Percentiles rank a stretch among this genome's conserved stretches.
Conservation (phyloP, 1,139 yeast genomes). For the Lodderomyces metapsilosis region DNA sequence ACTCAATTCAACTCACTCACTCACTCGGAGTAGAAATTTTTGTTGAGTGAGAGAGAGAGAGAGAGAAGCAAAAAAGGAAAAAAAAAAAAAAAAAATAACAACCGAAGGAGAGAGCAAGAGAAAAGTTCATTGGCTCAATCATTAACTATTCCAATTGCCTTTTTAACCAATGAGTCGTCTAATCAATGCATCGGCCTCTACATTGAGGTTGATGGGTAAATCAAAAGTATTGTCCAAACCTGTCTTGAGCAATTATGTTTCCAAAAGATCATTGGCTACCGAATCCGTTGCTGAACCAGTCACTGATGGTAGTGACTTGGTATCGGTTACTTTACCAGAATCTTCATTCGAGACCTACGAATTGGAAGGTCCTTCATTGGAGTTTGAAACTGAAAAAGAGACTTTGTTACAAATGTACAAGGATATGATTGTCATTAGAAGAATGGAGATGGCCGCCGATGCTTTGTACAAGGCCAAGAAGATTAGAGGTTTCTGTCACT, state of each 20-base stretch:
- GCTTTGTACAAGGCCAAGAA: slow-evolving; percentile 97
- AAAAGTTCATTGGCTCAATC: too few species aligned
- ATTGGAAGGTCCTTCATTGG: slow-evolving; percentile 68
- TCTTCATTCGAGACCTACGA: slow-evolving; percentile 83
- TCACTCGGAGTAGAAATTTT: neutral
- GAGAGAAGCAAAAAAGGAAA: too few species aligned
- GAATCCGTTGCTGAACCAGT: slow-evolving; percentile 14
- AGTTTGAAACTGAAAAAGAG: slow-evolving; percentile 76
- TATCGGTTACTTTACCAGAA: slow-evolving; percentile 65
- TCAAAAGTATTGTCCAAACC: neutral
- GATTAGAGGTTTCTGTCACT: slow-evolving; percentile 97
- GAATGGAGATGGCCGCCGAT: slow-evolving; percentile 99
- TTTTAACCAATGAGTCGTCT: slow-evolving; percentile 7
- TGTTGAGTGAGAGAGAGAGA: too few species aligned
- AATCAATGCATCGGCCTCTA: slow-evolving; percentile 9
- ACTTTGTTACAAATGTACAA: slow-evolving; percentile 89
- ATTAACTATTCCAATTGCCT: too few species aligned
- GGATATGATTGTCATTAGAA: slow-evolving; percentile 90
- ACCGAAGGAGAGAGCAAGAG: neutral
- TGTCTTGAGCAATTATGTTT: neutral
- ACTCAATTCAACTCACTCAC: too few species aligned
- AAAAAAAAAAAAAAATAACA: too few species aligned
- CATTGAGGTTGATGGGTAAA: slow-evolving; percentile 2
- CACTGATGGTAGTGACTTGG: slow-evolving; percentile 30
- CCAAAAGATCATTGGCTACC: slow-evolving; percentile 35